Base-by-base conservation (phyloP, 2,329 filamentous ascomycete species). In the Fusarium pseudocircinatum region DNA sequence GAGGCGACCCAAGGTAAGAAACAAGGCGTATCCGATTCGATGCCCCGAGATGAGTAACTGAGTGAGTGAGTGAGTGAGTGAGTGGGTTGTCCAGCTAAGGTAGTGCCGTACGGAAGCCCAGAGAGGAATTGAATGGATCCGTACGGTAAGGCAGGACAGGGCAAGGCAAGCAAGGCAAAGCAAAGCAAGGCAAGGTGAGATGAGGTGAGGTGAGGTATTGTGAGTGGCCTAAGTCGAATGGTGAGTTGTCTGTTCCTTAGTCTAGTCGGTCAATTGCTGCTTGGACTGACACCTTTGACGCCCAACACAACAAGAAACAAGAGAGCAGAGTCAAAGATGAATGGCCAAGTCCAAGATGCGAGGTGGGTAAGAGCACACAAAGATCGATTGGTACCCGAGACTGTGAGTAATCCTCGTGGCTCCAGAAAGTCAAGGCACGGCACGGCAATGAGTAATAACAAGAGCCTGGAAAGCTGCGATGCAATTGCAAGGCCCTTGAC, bases 261-360 rank as follows among this genome's bases (percentile, higher is more conserved):
- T 64, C 71, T 66, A 67, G 70, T 72, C 71, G 71, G 71, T 73
- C 71, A 74, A 64, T 63, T 73, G 52, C 37, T 58, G 46, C 60
- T 70, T 43, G 49, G 59, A 64, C 49, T 32, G 32, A 52, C 56
- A 56, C 54, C 47, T 69, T 74, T 74, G 71, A 61, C 63, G 68
- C 59, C 71, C 67, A 74, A 73, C 69, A 60, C 54, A 50, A 49
- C 59, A 65, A 50, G 66, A 66, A 46, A 58, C 24, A 36, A 50
- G 30, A 57, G 39, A 54, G 24, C 15, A 37, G 30, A 39, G 20
- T 54, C 50, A 54, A 53, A 39, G 50, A 39, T 53, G 50, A 53
- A 40, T 54, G 50, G 24, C 52, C 53, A 57, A 61, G 40, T 70
- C 52, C 53, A 60, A 68, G 70, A 71, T 50, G 70, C 53, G 40